phyloP scores from a whole-genome alignment of 2,329 filamentous ascomycete genomes.

The Diaporthe ilicicola region DNA sequence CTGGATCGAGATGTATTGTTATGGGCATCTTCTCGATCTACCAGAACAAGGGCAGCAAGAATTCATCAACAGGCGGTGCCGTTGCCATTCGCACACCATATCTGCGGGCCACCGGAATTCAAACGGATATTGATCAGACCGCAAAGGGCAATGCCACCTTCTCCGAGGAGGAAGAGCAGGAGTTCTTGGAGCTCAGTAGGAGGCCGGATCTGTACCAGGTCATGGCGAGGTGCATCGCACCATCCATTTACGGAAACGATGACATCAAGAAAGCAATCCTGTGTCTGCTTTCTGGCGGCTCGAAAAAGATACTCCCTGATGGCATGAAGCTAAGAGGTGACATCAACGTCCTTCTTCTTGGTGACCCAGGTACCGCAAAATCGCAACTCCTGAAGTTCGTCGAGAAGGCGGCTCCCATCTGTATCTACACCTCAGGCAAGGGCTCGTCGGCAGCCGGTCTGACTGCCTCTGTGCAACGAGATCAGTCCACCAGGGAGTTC shows the following conservation, averaged over 20 bases:
- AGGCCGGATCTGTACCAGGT: slow-evolving; percentile 90
- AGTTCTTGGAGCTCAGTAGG: slow-evolving; percentile 90
- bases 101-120: slow-evolving; percentile 89
- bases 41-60: slow-evolving; percentile 85
- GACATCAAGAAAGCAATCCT: slow-evolving; percentile 98
- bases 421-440: slow-evolving; percentile 98
- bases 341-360: slow-evolving; percentile 95
- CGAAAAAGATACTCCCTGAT: slow-evolving; percentile 96
- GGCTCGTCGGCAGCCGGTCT: slow-evolving; percentile 97
- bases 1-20: slow-evolving; percentile 91
- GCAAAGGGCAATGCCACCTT: slow-evolving; percentile 86
- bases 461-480: slow-evolving; percentile 94
- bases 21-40: slow-evolving; percentile 99
- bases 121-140: slow-evolving; percentile 88
- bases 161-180: slow-evolving; percentile 95
- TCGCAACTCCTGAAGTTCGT: slow-evolving; percentile 98
- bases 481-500: slow-evolving; percentile 91
- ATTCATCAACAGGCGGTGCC: slow-evolving; percentile 74
- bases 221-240: slow-evolving; percentile 92
- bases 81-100: slow-evolving; percentile 97
- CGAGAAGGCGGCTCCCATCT: slow-evolving; percentile 93
- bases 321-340: slow-evolving; percentile 98
- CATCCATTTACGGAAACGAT: slow-evolving; percentile 94
- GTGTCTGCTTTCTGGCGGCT: slow-evolving; percentile 91
- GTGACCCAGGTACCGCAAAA: slow-evolving; percentile 97